phyloP scores from a whole-genome alignment of 768 basidiomycete species.

The Gymnopilus junonius region DNA sequence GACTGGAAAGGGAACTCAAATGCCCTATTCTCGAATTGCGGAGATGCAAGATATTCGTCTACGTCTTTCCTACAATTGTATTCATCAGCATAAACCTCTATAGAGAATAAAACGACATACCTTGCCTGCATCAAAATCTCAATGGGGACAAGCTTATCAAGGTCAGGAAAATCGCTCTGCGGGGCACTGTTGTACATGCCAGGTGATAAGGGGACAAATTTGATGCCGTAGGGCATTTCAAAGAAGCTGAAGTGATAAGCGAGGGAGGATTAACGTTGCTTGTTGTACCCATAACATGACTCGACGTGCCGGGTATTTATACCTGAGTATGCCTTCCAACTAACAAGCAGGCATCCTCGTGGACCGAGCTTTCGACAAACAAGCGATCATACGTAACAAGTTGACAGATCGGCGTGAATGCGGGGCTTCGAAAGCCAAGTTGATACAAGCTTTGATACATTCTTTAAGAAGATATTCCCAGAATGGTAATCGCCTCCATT shows the following conservation, averaged over 20 bases:
- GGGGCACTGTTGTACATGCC: neutral
- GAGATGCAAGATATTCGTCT: neutral
- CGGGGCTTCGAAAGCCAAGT: constrained; percentile 12
- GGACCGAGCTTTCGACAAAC: constrained; percentile 17
- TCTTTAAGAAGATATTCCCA: neutral
- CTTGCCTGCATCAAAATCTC: constrained; percentile 1
- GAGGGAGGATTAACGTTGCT: neutral
- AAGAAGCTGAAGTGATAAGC: neutral
- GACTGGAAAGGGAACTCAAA: neutral
- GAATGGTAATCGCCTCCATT: neutral
- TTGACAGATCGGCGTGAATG: constrained; percentile 17
- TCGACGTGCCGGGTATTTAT: constrained; percentile 19
- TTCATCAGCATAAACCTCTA: neutral
- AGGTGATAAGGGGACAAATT: constrained; percentile 15
- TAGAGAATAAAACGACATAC: neutral
- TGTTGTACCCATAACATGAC: neutral
- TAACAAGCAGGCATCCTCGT: constrained; percentile 4
- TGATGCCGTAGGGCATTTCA: constrained; percentile 11
- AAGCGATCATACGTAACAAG: constrained; percentile 14
- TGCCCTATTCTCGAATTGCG: neutral
- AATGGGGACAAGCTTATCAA: neutral
- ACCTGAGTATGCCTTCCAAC: constrained; percentile 1
- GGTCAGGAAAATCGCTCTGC: neutral
- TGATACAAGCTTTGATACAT: no score
- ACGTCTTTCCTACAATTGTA: neutral